Conservation (phyloP, 108 stramenopile species). For the Pseudonitzschia delicatissima region DNA sequence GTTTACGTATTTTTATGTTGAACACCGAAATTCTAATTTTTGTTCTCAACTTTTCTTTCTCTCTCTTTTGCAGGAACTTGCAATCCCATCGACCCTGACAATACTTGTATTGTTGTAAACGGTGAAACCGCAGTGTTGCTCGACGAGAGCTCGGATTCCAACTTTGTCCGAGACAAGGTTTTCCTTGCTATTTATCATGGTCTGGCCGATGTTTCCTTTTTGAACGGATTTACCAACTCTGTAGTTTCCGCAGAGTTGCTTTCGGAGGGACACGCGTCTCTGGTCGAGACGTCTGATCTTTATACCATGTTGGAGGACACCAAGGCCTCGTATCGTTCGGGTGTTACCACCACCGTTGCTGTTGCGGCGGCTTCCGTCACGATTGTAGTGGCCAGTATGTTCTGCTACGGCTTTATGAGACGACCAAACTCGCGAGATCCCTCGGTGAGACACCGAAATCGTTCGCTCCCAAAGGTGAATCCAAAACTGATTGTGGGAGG, state of each 20-base stretch:
- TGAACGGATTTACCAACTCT: constrained; percentile 7
- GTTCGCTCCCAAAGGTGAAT: constrained; percentile 3
- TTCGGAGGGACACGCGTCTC: constrained; percentile 10
- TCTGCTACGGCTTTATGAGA: constrained; percentile 32
- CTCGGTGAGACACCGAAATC: neutral
- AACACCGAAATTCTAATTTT: neutral
- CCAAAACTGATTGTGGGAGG: neutral
- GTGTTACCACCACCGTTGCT: constrained; percentile 17
- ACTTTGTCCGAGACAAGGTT: constrained; percentile 10
- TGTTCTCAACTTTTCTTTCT: no score
- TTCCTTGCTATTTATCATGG: constrained; percentile 11
- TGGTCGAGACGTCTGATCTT: constrained; percentile 9
- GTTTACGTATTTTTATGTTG: neutral
- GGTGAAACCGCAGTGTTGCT: constrained; percentile 27
- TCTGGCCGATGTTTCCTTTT: neutral
- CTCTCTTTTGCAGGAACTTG: constrained; percentile 10
- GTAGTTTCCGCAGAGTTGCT: constrained; percentile 21
- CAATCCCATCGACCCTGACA: constrained; percentile 7
- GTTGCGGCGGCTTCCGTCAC: constrained; percentile 27
- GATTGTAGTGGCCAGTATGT: constrained; percentile 26
- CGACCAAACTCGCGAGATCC: constrained; percentile 7
- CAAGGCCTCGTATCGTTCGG: neutral
- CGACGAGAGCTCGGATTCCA: constrained; percentile 16
- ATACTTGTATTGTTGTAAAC: constrained; percentile 22
- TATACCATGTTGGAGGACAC: neutral